Percentiles rank a stretch among this genome's conserved stretches.
Evolutionary conservation across 192 early-diverging fungal species (phyloP).

Genomic region (Phlyctochytrium arcticum): DNA sequence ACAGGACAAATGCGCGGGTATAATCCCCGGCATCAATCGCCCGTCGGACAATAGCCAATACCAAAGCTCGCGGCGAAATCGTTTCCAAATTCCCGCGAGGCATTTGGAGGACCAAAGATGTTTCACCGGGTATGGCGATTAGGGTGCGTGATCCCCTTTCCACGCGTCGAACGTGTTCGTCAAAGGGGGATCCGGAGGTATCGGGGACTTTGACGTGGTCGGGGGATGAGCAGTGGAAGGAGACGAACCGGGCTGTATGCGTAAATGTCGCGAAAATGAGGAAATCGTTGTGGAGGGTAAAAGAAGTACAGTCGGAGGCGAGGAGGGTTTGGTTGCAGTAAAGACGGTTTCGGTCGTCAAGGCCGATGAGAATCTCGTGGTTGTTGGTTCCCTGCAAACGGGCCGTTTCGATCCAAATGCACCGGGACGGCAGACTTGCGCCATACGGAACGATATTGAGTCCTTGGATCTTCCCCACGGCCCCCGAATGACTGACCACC

Average conservation of each 20-base stretch:
- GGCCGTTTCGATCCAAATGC: too few species aligned
- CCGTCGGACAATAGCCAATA: slow-evolving; percentile 67
- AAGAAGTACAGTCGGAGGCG: slow-evolving; percentile 79
- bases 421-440: too few species aligned
- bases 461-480: too few species aligned
- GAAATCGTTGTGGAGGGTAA: slow-evolving; percentile 74
- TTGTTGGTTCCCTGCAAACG: slow-evolving; percentile 8
- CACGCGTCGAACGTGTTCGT: slow-evolving; percentile 71
- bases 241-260: slow-evolving; percentile 68
- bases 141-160: slow-evolving; percentile 91
- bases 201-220: slow-evolving; percentile 7
- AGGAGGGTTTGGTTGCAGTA: slow-evolving; percentile 70
- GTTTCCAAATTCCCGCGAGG: slow-evolving; percentile 97
- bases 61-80: slow-evolving; percentile 82
- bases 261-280: slow-evolving; percentile 81
- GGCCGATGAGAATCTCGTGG: slow-evolving; percentile 65
- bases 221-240: not conserved
- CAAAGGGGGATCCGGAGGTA: slow-evolving; percentile 46
- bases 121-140: slow-evolving; percentile 62
- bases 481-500: too few species aligned
- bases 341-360: slow-evolving; percentile 77
- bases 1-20: slow-evolving; percentile 70
- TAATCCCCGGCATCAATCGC: slow-evolving; percentile 66
- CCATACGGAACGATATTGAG: too few species aligned
- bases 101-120: slow-evolving; percentile 82